These are phyloP conservation scores for Aspergillus pseudonomiae DNA, from an alignment of 2,329 filamentous ascomycete species.

Conservation along the genomic window DNA sequence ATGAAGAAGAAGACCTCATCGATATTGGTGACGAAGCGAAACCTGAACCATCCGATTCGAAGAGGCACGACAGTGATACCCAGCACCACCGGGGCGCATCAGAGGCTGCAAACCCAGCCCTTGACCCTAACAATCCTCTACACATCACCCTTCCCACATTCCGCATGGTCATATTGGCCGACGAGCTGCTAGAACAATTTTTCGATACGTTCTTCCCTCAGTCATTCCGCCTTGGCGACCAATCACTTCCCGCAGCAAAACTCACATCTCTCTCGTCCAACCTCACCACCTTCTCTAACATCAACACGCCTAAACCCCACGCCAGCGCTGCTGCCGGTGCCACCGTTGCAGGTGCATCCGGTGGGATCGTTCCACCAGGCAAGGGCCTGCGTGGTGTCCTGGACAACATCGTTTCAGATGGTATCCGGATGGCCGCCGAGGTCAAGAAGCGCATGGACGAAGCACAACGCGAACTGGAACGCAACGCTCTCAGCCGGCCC, in stretches of 20 bases:
- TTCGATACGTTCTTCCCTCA: constrained; percentile 95
- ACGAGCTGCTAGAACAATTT: constrained; percentile 93
- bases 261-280: constrained; percentile 62
- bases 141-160: constrained; percentile 97
- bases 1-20: constrained; percentile 54
- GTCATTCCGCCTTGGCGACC: constrained; percentile 84
- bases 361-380: constrained; percentile 63
- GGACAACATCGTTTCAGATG: constrained; percentile 96
- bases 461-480: constrained; percentile 87
- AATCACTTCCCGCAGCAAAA: constrained; percentile 51
- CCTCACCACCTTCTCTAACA: constrained; percentile 82
- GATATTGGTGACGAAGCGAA: constrained; percentile 41
- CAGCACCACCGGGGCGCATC: constrained; percentile 63
- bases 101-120: constrained; percentile 81
- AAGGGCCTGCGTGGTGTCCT: constrained; percentile 88
- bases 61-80: background rate
- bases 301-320: constrained; percentile 55
- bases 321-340: constrained; percentile 40
- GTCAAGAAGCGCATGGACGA: constrained; percentile 93
- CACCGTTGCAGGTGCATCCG: constrained; percentile 53
- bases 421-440: constrained; percentile 92
- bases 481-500: constrained; percentile 67
- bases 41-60: constrained; percentile 23
- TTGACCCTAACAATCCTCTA: constrained; percentile 89
- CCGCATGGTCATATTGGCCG: constrained; percentile 96